Percentiles rank a stretch among this genome's conserved stretches.
phyloP scores from a whole-genome alignment of 2,329 filamentous ascomycete species.

The Dissoconium aciculare region DNA sequence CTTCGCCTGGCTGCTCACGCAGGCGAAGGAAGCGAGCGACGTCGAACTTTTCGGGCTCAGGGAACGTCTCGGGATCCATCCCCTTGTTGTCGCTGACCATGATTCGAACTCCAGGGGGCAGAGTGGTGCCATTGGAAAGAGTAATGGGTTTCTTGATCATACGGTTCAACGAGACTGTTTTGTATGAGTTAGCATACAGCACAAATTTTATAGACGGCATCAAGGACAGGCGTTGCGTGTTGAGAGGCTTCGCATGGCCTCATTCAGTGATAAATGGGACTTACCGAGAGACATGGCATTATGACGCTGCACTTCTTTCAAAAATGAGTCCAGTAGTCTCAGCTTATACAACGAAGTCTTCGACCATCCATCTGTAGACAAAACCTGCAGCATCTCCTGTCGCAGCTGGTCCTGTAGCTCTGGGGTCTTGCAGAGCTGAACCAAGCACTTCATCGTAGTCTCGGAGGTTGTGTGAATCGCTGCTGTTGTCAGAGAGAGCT shows the following conservation, averaged over 20 bases:
- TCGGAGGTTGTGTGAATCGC: constrained; percentile 14
- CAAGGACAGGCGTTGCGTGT: too few relatives aligned
- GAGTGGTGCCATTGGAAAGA: constrained; percentile 18
- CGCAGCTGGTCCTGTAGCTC: constrained; percentile 16
- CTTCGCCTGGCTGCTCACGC: constrained; percentile 11
- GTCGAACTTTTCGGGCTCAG: constrained; percentile 13
- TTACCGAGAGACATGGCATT: neutral
- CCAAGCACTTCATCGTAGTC: constrained; percentile 5
- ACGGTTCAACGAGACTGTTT: constrained; percentile 2
- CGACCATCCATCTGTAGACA: constrained; percentile 13
- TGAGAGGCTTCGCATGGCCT: neutral
- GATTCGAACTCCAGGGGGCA: constrained; percentile 13
- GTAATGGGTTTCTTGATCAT: constrained; percentile 3
- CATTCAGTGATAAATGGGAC: neutral
- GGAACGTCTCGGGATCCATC: constrained; percentile 7
- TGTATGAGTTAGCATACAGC: too few relatives aligned
- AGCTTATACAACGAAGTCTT: constrained; percentile 17
- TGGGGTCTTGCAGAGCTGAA: constrained; percentile 12
- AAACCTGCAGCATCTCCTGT: constrained; percentile 13
- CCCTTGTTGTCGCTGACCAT: constrained; percentile 7
- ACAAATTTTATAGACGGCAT: too few relatives aligned
- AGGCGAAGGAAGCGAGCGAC: constrained; percentile 13
- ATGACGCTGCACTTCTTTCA: constrained; percentile 16
- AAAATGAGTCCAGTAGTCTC: constrained; percentile 19
- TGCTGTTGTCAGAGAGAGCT: constrained; percentile 10